phyloP scores from a whole-genome alignment of 805 yeast genomes.

The Metschnikowia lunata region DNA sequence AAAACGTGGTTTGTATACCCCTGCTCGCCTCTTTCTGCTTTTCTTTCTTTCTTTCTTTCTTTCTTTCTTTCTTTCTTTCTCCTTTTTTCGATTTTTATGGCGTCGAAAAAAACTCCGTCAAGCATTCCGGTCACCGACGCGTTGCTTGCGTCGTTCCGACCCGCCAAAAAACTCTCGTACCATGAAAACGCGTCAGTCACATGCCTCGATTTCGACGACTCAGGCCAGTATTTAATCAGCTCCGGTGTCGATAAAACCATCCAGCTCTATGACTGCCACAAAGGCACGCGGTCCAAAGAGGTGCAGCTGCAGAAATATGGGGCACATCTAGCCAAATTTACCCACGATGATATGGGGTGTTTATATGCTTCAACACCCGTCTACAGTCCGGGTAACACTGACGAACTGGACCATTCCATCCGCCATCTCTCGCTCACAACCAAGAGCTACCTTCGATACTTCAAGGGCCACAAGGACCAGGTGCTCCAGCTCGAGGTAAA shows the following conservation, averaged over 20 bases:
- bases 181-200: slow-evolving; percentile 57
- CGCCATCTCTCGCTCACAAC: slow-evolving; percentile 73
- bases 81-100: no score
- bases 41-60: background rate
- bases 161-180: slow-evolving; percentile 46
- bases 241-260: slow-evolving; percentile 79
- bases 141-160: slow-evolving; percentile 27
- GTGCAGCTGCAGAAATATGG: slow-evolving; percentile 89
- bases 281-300: slow-evolving; percentile 65
- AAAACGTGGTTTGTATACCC: background rate
- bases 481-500: slow-evolving; percentile 71
- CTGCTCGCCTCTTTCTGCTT: no score
- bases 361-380: slow-evolving; percentile 73
- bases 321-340: slow-evolving; percentile 78
- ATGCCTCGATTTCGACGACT: slow-evolving; percentile 73
- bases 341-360: slow-evolving; percentile 68
- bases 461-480: slow-evolving; percentile 77
- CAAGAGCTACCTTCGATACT: slow-evolving; percentile 78
- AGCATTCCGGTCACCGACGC: slow-evolving; percentile 25
- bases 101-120: slow-evolving; percentile 17
- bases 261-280: slow-evolving; percentile 71
- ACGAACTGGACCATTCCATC: slow-evolving; percentile 61
- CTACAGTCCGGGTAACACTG: slow-evolving; percentile 19
- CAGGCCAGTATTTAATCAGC: slow-evolving; percentile 72
- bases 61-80: background rate